phyloP scores from a whole-genome alignment of 1,284 basidiomycete genomes.

The Ceratobasidium sp. region DNA sequence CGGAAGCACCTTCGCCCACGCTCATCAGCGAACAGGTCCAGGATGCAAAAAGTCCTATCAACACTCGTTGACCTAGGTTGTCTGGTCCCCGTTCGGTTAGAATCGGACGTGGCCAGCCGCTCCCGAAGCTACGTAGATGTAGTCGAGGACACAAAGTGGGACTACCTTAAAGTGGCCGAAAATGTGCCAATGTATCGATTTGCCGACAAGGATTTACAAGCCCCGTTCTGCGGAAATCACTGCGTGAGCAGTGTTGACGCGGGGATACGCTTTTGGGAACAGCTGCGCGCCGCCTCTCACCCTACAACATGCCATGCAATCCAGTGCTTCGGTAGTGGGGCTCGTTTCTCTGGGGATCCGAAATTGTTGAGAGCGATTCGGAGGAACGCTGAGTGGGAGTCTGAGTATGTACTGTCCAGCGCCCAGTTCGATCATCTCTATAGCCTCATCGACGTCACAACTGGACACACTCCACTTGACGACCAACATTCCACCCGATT shows the following conservation, averaged over 20 bases:
- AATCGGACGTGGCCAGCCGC: background rate
- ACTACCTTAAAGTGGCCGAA: conserved; percentile 19
- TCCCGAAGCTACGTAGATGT: background rate
- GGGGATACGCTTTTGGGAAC: conserved; percentile 61
- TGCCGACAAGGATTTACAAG: conserved; percentile 50
- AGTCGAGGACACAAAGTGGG: background rate
- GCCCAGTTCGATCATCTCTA: conserved; percentile 69
- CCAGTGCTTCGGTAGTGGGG: background rate
- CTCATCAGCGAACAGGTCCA: conserved; percentile 6
- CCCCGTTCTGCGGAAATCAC: conserved; percentile 62
- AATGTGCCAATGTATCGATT: conserved; percentile 38
- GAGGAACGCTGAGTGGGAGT: conserved; percentile 58
- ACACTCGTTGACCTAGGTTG: conserved; percentile 12
- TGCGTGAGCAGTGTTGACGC: conserved; percentile 51
- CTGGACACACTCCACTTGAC: conserved; percentile 59
- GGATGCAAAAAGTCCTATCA: conserved; percentile 1
- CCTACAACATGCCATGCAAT: background rate
- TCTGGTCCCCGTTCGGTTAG: background rate
- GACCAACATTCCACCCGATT: conserved; percentile 45
- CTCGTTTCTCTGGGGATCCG: conserved; percentile 1
- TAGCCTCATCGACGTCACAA: conserved; percentile 48
- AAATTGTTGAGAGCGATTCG: conserved; percentile 20
- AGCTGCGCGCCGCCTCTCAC: conserved; percentile 57
- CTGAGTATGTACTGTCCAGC: conserved; percentile 66
- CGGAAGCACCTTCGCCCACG: background rate